Base-by-base conservation (phyloP, 768 basidiomycete genomes). In the Termitomyces sp. region DNA sequence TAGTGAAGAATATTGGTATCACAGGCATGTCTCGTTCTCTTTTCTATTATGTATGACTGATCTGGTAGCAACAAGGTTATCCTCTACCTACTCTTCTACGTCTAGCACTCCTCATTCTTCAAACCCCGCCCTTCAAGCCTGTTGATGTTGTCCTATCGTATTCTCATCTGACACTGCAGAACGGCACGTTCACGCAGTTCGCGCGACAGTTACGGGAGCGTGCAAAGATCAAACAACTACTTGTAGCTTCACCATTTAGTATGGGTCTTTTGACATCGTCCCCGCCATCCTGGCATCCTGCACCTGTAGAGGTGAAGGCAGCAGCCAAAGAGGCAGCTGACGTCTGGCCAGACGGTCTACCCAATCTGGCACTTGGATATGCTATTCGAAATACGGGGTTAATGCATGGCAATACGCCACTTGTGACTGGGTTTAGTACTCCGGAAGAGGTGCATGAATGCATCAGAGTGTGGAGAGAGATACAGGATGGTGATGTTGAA, bases 81-180 rank as follows among this genome's bases (percentile, higher is more conserved):
- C 91, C 91, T 11, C 76, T 94, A 23, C 85, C 91, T 9, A 86
- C 87, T 0, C 77, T 95, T n/a, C 78, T 95, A 27, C 86, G 93
- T n/a, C 70, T 94, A 16, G 82, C 91, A 9, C 78, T 91, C 32
- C 75, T 94, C 48, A 80, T 92, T 57, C 74, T 82, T 31, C 82
- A 88, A 63, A 84, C 76, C 18, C 68, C 82, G 9, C 86, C 86
- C 11, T 85, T 78, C 69, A 76, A 78, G 51, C 89, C 93, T 10
- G 66, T 95, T 54, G 93, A 95, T 68, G 77, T 85, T 43, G 67
- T 95, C 27, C 79, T 94, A 42, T 86, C 89, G 15, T 95, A 91
- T 72, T 88, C 84, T 22, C 91, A 94, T 67, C 78, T 91, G 51
- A 84, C 80, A 22, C 74, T 94, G 31, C 89, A 92, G 65, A 91